phyloP scores from a whole-genome alignment of 2,329 filamentous ascomycete species.

The Penicillium sp. region DNA sequence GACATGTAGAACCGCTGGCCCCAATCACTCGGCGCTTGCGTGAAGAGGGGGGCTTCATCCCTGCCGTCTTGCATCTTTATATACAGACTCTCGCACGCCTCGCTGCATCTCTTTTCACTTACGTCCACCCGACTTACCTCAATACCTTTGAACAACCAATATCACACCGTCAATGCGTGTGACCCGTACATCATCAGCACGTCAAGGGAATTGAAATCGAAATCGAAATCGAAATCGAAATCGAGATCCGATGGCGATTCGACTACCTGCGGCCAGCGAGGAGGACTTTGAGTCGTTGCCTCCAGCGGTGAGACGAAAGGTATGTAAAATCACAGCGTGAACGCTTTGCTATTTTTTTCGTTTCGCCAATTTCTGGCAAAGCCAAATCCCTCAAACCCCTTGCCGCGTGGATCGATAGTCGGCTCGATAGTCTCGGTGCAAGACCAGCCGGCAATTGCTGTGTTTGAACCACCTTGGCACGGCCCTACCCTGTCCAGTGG shows the following conservation, averaged over 20 bases:
- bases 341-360: conserved; percentile 6
- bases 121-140: background rate
- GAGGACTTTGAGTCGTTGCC: conserved; percentile 54
- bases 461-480: background rate
- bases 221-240: background rate
- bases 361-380: background rate
- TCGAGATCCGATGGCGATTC: background rate
- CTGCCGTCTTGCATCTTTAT: background rate
- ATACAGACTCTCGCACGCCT: background rate
- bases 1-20: background rate
- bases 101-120: background rate
- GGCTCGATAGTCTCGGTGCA: conserved; percentile 4
- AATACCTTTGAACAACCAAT: background rate
- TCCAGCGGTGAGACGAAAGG: conserved; percentile 57
- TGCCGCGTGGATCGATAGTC: conserved; percentile 10
- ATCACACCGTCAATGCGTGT: background rate
- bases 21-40: background rate
- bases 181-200: background rate
- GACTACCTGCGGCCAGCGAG: conserved; percentile 15
- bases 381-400: background rate
- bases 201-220: background rate
- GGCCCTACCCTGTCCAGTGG: background rate
- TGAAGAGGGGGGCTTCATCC: background rate
- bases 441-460: background rate
- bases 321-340: conserved; percentile 40